Conservation (phyloP, 2,329 filamentous ascomycete genomes). For the Emmonsiellopsis sp. region DNA sequence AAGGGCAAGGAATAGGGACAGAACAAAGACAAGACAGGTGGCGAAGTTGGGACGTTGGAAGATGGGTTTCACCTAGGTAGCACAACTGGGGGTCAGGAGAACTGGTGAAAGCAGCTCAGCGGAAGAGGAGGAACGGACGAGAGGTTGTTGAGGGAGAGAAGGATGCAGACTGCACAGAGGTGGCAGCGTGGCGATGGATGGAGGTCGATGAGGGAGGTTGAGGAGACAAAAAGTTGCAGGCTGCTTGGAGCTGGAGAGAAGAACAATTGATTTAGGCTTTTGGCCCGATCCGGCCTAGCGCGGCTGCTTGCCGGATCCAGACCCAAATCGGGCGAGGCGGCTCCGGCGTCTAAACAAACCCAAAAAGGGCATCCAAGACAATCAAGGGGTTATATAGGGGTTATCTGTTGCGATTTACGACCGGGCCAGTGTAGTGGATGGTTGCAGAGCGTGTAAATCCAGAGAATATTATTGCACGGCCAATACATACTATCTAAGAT, state of each 20-base stretch:
- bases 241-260: neutral
- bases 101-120: neutral
- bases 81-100: neutral
- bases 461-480: too few relatives aligned
- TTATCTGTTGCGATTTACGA: too few relatives aligned
- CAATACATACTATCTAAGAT: too few relatives aligned
- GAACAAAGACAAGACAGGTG: slow-evolving; percentile 10
- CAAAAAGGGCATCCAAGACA: neutral
- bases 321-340: neutral
- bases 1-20: neutral
- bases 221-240: neutral
- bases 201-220: neutral
- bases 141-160: neutral
- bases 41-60: slow-evolving; percentile 9
- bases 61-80: neutral
- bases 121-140: neutral
- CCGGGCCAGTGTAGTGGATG: too few relatives aligned
- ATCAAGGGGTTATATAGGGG: neutral
- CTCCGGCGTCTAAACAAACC: neutral
- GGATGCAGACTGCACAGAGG: neutral
- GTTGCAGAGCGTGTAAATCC: too few relatives aligned
- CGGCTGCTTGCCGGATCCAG: neutral
- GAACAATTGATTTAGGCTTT: neutral
- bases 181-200: neutral
- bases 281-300: neutral